phyloP scores from a whole-genome alignment of 108 stramenopile genomes.

The Pseudonitzschia delicatissima region DNA sequence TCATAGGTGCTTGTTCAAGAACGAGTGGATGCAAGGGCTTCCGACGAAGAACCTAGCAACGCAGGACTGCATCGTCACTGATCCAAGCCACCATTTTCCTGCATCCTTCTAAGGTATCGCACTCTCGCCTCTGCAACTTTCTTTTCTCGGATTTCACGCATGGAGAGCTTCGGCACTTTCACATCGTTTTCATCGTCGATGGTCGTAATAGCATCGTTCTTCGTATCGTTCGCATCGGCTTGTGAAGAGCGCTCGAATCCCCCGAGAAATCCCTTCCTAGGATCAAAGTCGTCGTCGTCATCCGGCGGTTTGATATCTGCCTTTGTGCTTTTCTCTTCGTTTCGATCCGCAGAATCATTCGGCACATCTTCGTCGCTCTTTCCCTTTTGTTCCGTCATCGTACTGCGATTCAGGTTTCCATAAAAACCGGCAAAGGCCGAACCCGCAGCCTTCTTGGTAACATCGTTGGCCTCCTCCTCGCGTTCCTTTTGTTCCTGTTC shows the following conservation, averaged over 20 bases:
- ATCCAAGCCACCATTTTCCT: conserved; percentile 10
- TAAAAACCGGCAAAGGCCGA: conserved; percentile 56
- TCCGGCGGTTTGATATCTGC: background rate
- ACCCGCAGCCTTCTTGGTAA: conserved; percentile 43
- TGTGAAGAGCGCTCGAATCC: conserved; percentile 29
- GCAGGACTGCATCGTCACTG: background rate
- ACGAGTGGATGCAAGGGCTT: too few relatives aligned
- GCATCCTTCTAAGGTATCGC: conserved; percentile 43
- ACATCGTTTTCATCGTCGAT: background rate
- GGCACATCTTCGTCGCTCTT: background rate
- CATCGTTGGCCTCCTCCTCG: conserved; percentile 62
- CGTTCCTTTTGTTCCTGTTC: conserved; percentile 52
- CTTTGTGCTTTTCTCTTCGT: background rate
- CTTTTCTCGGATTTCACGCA: conserved; percentile 28
- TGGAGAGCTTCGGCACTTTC: conserved; percentile 1
- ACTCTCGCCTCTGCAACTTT: conserved; percentile 41
- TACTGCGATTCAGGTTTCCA: conserved; percentile 59
- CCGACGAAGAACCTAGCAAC: too few relatives aligned
- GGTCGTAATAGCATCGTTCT: background rate
- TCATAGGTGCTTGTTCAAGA: too few relatives aligned
- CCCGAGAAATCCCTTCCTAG: conserved; percentile 14
- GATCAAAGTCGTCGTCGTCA: conserved; percentile 12
- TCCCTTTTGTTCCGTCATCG: conserved; percentile 15
- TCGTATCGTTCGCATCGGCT: background rate
- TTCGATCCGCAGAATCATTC: background rate